A percentile compares a stretch with the other conserved stretches of the same genome.
Evolutionary conservation across 75 land plant species (phyloP).

Genomic region (Isoetes taiwanensis): DNA sequence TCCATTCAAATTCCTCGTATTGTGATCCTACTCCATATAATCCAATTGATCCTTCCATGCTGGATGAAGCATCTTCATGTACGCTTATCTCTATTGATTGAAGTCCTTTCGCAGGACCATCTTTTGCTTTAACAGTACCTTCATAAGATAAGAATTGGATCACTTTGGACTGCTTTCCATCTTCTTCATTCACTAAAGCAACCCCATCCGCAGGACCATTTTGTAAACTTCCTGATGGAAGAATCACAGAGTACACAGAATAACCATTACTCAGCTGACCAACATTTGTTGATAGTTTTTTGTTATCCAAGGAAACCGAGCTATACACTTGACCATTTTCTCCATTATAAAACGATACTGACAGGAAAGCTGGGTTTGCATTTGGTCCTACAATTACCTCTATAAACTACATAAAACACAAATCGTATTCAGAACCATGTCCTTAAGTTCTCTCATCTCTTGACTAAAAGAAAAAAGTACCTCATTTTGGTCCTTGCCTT

Average conservation of each 20-base stretch:
- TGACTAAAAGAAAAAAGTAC: conserved; percentile 4
- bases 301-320: conserved; percentile 8
- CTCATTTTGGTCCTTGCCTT: conserved; percentile 26
- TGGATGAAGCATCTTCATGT: conserved; percentile 7
- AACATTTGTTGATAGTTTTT: not conserved
- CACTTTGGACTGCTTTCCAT: not conserved
- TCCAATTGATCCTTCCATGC: conserved; percentile 15
- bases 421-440: not conserved
- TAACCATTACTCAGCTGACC: not conserved
- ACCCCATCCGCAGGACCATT: conserved; percentile 31
- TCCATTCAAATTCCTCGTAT: conserved; percentile 17
- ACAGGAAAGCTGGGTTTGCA: conserved; percentile 7
- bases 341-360: conserved; percentile 23
- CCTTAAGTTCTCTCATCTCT: not conserved
- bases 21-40: conserved; percentile 9
- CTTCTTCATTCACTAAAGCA: conserved; percentile 13
- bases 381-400: conserved; percentile 15
- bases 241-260: conserved; percentile 1
- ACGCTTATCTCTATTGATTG: conserved; percentile 16
- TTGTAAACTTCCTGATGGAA: conserved; percentile 13
- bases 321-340: conserved; percentile 16
- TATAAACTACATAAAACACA: conserved; percentile 23
- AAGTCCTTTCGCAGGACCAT: conserved; percentile 20
- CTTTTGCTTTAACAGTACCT: conserved; percentile 11
- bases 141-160: conserved; percentile 29